Evolutionary conservation across 1,139 yeast genomes (phyloP).

Genomic region (Candida labiduridarum): DNA sequence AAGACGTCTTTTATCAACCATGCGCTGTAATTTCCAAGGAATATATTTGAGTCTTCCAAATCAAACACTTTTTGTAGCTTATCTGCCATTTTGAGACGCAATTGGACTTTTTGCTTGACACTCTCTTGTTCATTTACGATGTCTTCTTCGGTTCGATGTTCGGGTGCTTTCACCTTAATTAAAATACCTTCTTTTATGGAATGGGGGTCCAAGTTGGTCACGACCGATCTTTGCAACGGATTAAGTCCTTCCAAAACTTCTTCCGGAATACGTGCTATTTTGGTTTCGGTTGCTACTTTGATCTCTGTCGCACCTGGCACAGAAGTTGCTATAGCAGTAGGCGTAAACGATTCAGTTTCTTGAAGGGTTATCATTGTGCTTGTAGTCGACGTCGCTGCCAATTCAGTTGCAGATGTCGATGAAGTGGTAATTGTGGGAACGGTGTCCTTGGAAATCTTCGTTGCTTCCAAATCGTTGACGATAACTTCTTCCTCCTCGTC

Average conservation of each 20-base stretch:
- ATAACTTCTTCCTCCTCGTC: constrained; percentile 9
- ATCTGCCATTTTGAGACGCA: constrained; percentile 36
- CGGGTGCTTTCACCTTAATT: constrained; percentile 19
- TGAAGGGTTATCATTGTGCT: too few species aligned
- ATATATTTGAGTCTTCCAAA: constrained; percentile 51
- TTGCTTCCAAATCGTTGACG: constrained; percentile 6
- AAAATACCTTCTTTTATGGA: constrained; percentile 24
- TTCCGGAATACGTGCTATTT: constrained; percentile 5
- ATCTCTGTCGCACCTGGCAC: constrained; percentile 1
- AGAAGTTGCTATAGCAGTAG: constrained; percentile 2
- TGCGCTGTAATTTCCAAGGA: constrained; percentile 62
- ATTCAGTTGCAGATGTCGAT: not conserved
- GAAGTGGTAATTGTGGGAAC: not conserved
- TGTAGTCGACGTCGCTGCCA: too few species aligned
- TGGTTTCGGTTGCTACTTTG: constrained; percentile 2
- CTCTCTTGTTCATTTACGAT: constrained; percentile 16
- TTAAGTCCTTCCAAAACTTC: constrained; percentile 18
- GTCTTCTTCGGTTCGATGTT: constrained; percentile 11
- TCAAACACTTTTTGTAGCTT: constrained; percentile 41
- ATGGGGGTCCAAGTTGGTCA: constrained; percentile 35
- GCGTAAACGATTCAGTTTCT: not conserved
- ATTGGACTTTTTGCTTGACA: constrained; percentile 17
- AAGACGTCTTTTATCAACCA: constrained; percentile 85
- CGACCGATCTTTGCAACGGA: constrained; percentile 37
- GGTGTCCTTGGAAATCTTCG: not conserved